Conservation (phyloP, 2,329 filamentous ascomycete genomes). For the Arthrinium phaeospermum region DNA sequence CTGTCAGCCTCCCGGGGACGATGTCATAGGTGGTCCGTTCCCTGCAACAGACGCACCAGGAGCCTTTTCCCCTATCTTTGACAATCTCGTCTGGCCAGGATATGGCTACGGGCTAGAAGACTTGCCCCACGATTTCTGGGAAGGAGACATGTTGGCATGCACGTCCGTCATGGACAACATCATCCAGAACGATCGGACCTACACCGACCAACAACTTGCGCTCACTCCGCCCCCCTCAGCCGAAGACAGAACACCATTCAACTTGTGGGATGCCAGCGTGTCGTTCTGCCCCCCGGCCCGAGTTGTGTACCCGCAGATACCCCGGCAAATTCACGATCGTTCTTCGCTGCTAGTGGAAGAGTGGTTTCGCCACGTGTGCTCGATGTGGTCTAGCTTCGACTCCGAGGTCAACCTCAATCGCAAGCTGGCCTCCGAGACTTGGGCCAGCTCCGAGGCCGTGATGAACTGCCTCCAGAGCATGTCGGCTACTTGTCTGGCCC, state of each 20-base stretch:
- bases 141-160: constrained; percentile 19
- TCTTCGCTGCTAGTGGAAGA: constrained; percentile 42
- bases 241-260: constrained; percentile 3
- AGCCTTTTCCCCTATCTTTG: constrained; percentile 18
- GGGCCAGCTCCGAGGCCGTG: constrained; percentile 44
- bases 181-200: constrained; percentile 3
- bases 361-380: constrained; percentile 49
- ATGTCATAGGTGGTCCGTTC: not conserved
- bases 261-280: not conserved
- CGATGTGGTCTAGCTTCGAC: constrained; percentile 48
- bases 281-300: constrained; percentile 23
- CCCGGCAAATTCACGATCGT: constrained; percentile 33
- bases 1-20: not conserved
- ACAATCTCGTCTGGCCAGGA: constrained; percentile 24
- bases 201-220: constrained; percentile 9
- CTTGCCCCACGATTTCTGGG: constrained; percentile 26
- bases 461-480: constrained; percentile 48
- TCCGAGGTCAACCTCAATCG: constrained; percentile 46
- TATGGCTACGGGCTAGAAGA: constrained; percentile 26
- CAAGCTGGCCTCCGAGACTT: constrained; percentile 43
- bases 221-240: constrained; percentile 10
- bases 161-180: not conserved
- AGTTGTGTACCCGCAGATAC: constrained; percentile 26
- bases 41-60: not conserved
- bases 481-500: constrained; percentile 45